Base-by-base conservation (phyloP, 2,329 filamentous ascomycete species). In the Epichloe uncinata region DNA sequence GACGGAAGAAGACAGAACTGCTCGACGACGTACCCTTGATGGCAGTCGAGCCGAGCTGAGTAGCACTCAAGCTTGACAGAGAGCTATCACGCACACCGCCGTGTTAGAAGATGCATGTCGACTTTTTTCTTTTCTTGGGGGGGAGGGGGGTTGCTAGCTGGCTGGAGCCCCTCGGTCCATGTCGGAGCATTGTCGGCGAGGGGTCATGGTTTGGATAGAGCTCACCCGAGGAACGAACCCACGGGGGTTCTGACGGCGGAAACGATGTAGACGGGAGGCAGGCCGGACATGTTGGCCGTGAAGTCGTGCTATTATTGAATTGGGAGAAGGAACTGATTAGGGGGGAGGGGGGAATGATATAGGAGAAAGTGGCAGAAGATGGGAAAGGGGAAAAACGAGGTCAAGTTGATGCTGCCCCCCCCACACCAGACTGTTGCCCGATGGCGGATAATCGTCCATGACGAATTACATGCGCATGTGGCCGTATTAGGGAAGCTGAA, bases 231-330 rank as follows among this genome's bases (percentile, higher is more conserved):
- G 73, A 98, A 98, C 57, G 87, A 90, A 62, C 93, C 93, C 57
- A 95, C 78, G 49, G 93, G 93, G 57, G 93, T 98, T 70, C 90
- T 82, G 63, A 82, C 87, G 56, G 83, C 84, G 52, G 93, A 93
- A 64, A 96, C 89, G 63, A 98, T 96, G 74, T 97, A 98, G 58
- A 98, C 91, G 52, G 89, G 78, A 57, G 88, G 85, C 56, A 90
- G 79, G 59, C 79, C 80, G 65, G 87, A 77, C 87, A 94, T 94
- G 53, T 40, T 45, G 48, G 26, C 22, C 7, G n/a, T 20, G 12
- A 18, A 8, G 22, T 11, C 15, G 26, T 30, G 42, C 16, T 16
- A 22, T 34, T 41, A n/a, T n/a, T n/a, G 26, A 8, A 30, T 3
- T 30, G 13, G 18, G 48, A 52, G 37, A 35, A 48, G 45, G 48